These are phyloP conservation scores for Penicillium fimorum DNA, from an alignment of 495 filamentous ascomycete genomes.

Conservation along the genomic window DNA sequence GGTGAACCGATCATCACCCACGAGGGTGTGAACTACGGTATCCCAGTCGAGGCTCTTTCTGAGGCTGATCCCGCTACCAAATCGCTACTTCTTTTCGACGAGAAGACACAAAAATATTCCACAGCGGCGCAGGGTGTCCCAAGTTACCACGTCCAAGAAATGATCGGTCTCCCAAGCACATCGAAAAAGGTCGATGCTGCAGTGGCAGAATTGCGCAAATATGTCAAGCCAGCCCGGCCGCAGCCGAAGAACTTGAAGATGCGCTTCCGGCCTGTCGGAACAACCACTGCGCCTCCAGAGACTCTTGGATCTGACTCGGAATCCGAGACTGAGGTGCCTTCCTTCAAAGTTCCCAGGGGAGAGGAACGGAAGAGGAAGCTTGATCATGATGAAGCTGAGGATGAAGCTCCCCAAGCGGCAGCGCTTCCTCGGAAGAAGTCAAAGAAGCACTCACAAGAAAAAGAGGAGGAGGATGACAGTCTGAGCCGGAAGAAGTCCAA, in stretches of 20 bases:
- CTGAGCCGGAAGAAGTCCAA: constrained; percentile 37
- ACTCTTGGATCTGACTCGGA: constrained; percentile 51
- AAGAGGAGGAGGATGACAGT: constrained; percentile 18
- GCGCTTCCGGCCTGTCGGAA: constrained; percentile 57
- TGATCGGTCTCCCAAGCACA: constrained; percentile 38
- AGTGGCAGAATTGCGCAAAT: constrained; percentile 36
- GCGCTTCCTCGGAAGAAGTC: constrained; percentile 44
- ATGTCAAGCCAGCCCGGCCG: constrained; percentile 44
- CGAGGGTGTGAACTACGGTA: constrained; percentile 44
- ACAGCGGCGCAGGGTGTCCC: constrained; percentile 35
- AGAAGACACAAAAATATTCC: constrained; percentile 34
- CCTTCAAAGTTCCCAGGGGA: constrained; percentile 38
- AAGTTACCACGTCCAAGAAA: constrained; percentile 47
- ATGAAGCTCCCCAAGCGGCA: constrained; percentile 28
- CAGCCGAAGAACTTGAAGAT: constrained; percentile 61
- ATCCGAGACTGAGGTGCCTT: constrained; percentile 42
- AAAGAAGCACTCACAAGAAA: constrained; percentile 39
- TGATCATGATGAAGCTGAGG: constrained; percentile 39
- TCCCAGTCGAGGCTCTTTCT: constrained; percentile 41
- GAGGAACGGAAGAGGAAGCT: constrained; percentile 45
- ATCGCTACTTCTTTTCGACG: constrained; percentile 39
- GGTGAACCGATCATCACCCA: constrained; percentile 43
- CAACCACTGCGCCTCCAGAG: constrained; percentile 42
- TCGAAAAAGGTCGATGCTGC: constrained; percentile 30
- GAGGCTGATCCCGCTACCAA: constrained; percentile 35